phyloP scores from a whole-genome alignment of 2,329 filamentous ascomycete genomes.

The Seiridium unicorne region DNA sequence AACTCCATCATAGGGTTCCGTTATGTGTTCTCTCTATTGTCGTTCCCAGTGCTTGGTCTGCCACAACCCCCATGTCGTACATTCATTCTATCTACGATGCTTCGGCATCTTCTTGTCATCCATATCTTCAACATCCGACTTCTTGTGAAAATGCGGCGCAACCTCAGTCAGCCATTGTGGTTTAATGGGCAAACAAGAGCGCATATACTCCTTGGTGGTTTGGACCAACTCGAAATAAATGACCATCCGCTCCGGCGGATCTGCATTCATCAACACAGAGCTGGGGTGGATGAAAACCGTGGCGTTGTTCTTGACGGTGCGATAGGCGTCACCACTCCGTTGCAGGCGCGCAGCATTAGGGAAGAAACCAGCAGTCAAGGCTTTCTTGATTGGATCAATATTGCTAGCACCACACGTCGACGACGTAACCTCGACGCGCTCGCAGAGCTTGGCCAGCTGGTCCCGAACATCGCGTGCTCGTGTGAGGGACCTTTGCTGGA shows the following conservation, averaged over 20 bases:
- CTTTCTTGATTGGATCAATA: slow-evolving; percentile 77
- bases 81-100: slow-evolving; percentile 13
- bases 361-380: slow-evolving; percentile 91
- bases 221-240: slow-evolving; percentile 83
- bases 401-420: slow-evolving; percentile 70
- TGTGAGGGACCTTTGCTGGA: slow-evolving; percentile 87
- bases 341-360: slow-evolving; percentile 85
- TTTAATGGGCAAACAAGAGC: slow-evolving; percentile 81
- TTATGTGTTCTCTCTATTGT: too few species aligned
- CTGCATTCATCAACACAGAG: slow-evolving; percentile 73
- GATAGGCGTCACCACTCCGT: slow-evolving; percentile 81
- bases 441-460: slow-evolving; percentile 87
- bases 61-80: background rate
- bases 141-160: slow-evolving; percentile 93
- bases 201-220: slow-evolving; percentile 90
- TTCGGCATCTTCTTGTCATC: slow-evolving; percentile 78
- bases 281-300: slow-evolving; percentile 91
- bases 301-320: slow-evolving; percentile 86
- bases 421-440: slow-evolving; percentile 81
- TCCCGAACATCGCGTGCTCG: slow-evolving; percentile 89
- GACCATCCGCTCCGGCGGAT: slow-evolving; percentile 77
- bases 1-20: too few species aligned
- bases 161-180: slow-evolving; percentile 83
- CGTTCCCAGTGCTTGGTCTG: background rate
- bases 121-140: slow-evolving; percentile 80